phyloP scores from a whole-genome alignment of 495 filamentous ascomycete genomes.

The Talaromyces liani region DNA sequence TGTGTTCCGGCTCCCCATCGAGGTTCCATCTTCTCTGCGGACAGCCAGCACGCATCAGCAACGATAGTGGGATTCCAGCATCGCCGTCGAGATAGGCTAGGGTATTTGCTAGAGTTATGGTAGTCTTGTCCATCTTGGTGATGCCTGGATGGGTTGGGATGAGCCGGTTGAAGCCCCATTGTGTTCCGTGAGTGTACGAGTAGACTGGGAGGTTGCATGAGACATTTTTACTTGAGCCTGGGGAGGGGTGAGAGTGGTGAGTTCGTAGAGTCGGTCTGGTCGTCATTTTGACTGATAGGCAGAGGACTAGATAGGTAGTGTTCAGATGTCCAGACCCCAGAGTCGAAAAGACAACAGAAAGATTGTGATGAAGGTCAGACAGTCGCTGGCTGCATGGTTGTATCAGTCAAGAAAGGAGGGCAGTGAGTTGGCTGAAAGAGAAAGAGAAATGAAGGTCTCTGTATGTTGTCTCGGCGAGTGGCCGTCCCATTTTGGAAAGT shows the following conservation, averaged over 20 bases:
- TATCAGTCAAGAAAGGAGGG: too few species aligned
- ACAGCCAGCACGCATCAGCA: not conserved
- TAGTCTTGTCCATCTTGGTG: not conserved
- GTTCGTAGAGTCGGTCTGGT: not conserved
- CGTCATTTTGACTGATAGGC: not conserved
- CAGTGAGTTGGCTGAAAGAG: too few species aligned
- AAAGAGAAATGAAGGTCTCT: too few species aligned
- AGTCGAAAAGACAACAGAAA: too few species aligned
- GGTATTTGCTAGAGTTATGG: not conserved
- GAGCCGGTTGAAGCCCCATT: not conserved
- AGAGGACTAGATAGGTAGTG: too few species aligned
- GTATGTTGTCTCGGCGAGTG: too few species aligned
- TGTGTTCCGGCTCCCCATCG: not conserved
- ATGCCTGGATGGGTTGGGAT: not conserved
- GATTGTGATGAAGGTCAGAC: too few species aligned
- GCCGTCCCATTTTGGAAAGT: too few species aligned
- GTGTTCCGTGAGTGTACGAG: not conserved
- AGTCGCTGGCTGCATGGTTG: too few species aligned
- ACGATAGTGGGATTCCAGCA: not conserved
- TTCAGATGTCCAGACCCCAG: too few species aligned
- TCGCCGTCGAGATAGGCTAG: slow-evolving; percentile 3
- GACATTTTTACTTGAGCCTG: not conserved
- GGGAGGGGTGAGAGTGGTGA: not conserved
- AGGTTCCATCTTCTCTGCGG: not conserved
- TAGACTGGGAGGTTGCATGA: not conserved